Percentiles rank a stretch among this genome's conserved stretches.
Conservation (phyloP, 1,139 yeast species). For the Kluyveromyces sp. region DNA sequence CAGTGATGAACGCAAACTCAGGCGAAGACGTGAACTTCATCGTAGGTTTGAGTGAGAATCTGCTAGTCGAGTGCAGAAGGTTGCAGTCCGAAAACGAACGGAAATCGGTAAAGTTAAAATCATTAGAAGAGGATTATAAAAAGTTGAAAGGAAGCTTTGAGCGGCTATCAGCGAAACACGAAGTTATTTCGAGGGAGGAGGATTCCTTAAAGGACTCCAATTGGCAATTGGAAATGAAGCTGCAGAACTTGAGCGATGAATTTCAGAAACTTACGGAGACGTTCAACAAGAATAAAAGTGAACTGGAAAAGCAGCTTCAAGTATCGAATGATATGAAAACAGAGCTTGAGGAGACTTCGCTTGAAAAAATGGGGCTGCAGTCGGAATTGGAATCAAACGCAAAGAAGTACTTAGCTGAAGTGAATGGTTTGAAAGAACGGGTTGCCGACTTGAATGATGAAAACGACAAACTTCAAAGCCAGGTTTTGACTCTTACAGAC, state of each 20-base stretch:
- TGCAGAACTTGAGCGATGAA: constrained; percentile 47
- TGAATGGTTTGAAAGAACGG: constrained; percentile 42
- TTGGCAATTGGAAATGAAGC: constrained; percentile 68
- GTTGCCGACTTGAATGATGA: constrained; percentile 58
- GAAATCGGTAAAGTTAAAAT: constrained; percentile 39
- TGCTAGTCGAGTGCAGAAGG: constrained; percentile 71
- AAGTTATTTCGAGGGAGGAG: constrained; percentile 35
- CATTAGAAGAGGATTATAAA: constrained; percentile 40
- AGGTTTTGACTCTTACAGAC: constrained; percentile 10
- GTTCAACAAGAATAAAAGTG: constrained; percentile 36
- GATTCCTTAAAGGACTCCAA: constrained; percentile 57
- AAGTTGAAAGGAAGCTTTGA: constrained; percentile 36
- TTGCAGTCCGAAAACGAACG: constrained; percentile 63
- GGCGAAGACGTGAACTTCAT: constrained; percentile 69
- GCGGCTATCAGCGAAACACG: constrained; percentile 31
- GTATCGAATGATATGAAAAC: constrained; percentile 34
- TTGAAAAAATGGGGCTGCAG: constrained; percentile 38
- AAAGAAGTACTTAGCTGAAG: constrained; percentile 35
- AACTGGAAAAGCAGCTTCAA: constrained; percentile 25
- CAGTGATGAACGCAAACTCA: constrained; percentile 18
- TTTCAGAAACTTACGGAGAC: constrained; percentile 29
- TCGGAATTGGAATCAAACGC: constrained; percentile 36
- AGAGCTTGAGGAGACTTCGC: constrained; percentile 44
- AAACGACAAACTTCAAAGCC: constrained; percentile 35
- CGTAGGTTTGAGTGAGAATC: constrained; percentile 73